Evolutionary conservation across 2,329 filamentous ascomycete genomes (phyloP).

Genomic region (Aspergillus latus): DNA sequence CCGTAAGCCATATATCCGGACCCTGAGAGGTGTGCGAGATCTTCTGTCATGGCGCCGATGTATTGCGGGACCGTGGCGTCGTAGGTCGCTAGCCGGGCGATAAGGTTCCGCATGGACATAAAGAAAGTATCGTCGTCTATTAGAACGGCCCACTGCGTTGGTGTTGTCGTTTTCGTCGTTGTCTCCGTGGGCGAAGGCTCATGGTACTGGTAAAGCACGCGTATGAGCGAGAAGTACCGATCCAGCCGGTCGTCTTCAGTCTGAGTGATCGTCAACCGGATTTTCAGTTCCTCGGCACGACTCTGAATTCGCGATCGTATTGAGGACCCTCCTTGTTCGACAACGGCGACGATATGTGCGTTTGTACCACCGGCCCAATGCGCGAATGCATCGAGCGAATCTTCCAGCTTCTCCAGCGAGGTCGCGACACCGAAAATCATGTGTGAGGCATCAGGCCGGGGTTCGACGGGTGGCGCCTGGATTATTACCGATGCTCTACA

Average conservation of each 20-base stretch:
- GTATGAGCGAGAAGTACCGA: conserved; percentile 55
- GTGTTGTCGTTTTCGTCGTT: background rate
- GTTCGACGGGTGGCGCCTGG: conserved; percentile 15
- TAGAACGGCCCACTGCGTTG: conserved; percentile 54
- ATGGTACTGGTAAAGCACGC: conserved; percentile 42
- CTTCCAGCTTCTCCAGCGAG: conserved; percentile 47
- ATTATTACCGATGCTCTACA: conserved; percentile 21
- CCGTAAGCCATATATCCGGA: conserved; percentile 59
- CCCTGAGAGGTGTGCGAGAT: conserved; percentile 47
- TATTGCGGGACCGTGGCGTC: conserved; percentile 51
- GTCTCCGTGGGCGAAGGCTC: conserved; percentile 14
- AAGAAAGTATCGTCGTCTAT: conserved; percentile 64
- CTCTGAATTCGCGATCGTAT: conserved; percentile 19
- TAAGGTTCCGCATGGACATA: conserved; percentile 51
- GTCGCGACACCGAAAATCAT: conserved; percentile 57
- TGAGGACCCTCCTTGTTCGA: conserved; percentile 35
- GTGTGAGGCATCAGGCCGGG: conserved; percentile 42
- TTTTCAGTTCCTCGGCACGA: conserved; percentile 29
- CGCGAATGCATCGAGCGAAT: conserved; percentile 49
- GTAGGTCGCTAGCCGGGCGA: conserved; percentile 44
- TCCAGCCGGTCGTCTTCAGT: conserved; percentile 31
- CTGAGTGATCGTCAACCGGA: conserved; percentile 39
- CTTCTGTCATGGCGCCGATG: conserved; percentile 56
- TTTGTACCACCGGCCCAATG: conserved; percentile 53
- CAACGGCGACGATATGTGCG: conserved; percentile 51